These are phyloP conservation scores for Setaria viridis DNA, from an alignment of 202 grass and related monocot genomes.

Conservation along the genomic window DNA sequence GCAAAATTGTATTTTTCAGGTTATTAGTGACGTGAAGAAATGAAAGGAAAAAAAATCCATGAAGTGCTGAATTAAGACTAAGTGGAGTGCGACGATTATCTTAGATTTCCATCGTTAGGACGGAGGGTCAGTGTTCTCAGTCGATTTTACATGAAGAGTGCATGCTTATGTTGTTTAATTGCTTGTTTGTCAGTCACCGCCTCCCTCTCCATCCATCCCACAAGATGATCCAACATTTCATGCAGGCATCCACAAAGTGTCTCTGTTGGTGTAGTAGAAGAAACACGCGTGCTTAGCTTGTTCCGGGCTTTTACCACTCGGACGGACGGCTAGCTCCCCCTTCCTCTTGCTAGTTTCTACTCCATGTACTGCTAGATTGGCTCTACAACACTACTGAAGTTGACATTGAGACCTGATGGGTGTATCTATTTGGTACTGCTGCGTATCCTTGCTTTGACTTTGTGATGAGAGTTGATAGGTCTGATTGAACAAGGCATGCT, in stretches of 20 bases:
- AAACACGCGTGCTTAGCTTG: conserved; percentile 13
- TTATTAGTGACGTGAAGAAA: conserved; percentile 26
- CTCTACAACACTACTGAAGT: conserved; percentile 20
- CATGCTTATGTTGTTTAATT: conserved; percentile 27
- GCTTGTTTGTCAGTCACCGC: background rate
- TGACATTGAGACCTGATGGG: background rate
- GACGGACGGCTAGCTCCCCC: background rate
- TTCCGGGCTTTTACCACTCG: conserved; percentile 30
- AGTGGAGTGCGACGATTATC: conserved; percentile 1
- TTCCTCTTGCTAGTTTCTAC: background rate
- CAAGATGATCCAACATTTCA: conserved; percentile 27
- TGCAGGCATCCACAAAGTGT: background rate
- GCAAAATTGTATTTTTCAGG: conserved; percentile 29
- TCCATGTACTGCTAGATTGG: conserved; percentile 15
- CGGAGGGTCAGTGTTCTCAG: conserved; percentile 28
- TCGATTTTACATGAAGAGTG: conserved; percentile 41
- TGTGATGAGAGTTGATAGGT: background rate
- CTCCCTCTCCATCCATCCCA: background rate
- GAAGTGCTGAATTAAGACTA: conserved; percentile 27
- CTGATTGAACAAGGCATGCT: conserved; percentile 39
- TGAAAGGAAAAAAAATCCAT: background rate
- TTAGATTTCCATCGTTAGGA: conserved; percentile 30
- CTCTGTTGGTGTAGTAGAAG: conserved; percentile 25
- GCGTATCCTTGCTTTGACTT: conserved; percentile 41
- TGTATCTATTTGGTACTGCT: conserved; percentile 11